Evolutionary conservation across 139 green algal genomes (phyloP), one percentile per base, ranked within the genome.

Genomic region (Picochlorum costavermella): DNA sequence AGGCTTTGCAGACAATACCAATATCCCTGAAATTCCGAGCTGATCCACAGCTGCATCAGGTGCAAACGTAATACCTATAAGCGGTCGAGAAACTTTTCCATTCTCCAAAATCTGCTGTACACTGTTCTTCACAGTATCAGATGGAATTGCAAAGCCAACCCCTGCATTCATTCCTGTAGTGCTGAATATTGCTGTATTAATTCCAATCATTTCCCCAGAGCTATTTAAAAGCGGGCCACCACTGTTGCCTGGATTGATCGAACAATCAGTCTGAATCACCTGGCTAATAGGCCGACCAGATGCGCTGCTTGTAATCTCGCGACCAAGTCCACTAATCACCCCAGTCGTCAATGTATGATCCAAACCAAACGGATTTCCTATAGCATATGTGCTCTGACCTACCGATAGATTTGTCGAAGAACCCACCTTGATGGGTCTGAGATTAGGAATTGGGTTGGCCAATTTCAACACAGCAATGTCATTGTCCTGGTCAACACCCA

Each of bases 1-100:
- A 40, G 16, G 20, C 9, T 30, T 56, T 58, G 58, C 58, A 37
- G 77, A 78, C n/a, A 96, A 75, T 50, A 96, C 87, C 51, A 96
- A 72, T 56, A 96, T 90, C 56, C 89, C 89, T 40, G 81, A 67
- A 29, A 84, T 57, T 4, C 83, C 83, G 48, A 88, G 71, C 63
- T 84, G 77, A 59, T 73, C 20, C 17, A 43, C 76, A 1, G 80
- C 83, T 60, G 84, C 77, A 62, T 96, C 90, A 8, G 89, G 87
- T 0, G 89, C 89, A 73, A 96, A 96, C 28, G 79, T 74, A 66
- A 96, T 95, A 56, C 90, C 90, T n/a, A 96, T 69, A 17, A 95
- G 67, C 2, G 90, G 90, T 9, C 87, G 49, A 37, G 83, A 57
- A 16, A 86, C 74, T 29, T 66, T 70, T 53, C 79, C 79, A 60